Evolutionary conservation across 2,329 filamentous ascomycete genomes (phyloP), one percentile per base, ranked within the genome.

Genomic region (Cadophora luteo-olivacea): DNA sequence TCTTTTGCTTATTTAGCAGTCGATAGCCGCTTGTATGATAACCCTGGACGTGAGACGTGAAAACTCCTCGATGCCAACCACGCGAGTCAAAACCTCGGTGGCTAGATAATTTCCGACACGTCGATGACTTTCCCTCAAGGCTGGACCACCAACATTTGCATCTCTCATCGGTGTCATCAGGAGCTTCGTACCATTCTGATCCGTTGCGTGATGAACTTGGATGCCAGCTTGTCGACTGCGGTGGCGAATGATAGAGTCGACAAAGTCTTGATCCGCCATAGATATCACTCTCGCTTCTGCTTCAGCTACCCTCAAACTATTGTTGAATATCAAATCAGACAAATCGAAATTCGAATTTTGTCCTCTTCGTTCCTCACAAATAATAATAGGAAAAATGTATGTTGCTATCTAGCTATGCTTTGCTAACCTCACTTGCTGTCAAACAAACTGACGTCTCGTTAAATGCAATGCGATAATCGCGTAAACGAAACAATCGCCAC

Each of bases 111-210:
- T 77, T 11, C 88, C 89, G 0, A 83, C 79, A 0, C 75, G 77
- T 1, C 71, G 74, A 75, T 91, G 87, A 0, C 82, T 83, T 69
- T 83, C 76, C 48, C 85, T 79, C 0, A 91, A 78, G 0, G 60
- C 52, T 0, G 81, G 82, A 0, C 87, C 87, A 1, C 72, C 61
- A 14, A 85, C 57, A 0, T 48, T 74, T 0, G 84, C 81, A 75
- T 90, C 80, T 9, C 87, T 84, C 67, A 81, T 89, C 0, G 83
- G 80, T 0, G 84, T 85, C 77, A 81, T 83, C 3, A 91, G 81
- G 0, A 90, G 65, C 67, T 83, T 85, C 3, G 84, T 78, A 0
- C 83, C 80, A 4, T 68, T 72, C n/a, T 74, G 81, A 8, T 81
- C 68, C 3, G 83, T 85, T 5, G 85, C 83, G 52, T 86, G 80